Evolutionary conservation across 179 eudicot species (phyloP), one percentile per base, ranked within the genome.

Genomic region (Silene coronaria): DNA sequence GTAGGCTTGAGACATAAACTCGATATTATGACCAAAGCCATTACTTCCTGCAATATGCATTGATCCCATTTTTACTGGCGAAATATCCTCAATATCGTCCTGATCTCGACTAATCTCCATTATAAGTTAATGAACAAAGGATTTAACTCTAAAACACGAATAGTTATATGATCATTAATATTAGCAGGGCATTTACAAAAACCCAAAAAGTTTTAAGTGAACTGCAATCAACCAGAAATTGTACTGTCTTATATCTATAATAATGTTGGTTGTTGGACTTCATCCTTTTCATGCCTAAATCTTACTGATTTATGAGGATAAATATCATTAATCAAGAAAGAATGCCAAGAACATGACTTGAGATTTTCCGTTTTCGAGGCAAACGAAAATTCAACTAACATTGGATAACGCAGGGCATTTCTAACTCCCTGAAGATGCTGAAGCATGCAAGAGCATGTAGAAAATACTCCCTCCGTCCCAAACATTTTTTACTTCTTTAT

Each of bases 11-110:
- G 97, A 83, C 87, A 89, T 86, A 84, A 90, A 85, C 73, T 91
- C 97, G 21, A 89, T 76, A 81, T 77, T 89, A 76, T 89, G 97
- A 65, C 93, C 90, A 83, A 91, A 91, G 12, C 94, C 87, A 77
- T 82, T 89, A 73, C 87, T 86, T 10, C 89, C 89, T 76, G 92
- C 82, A 72, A 91, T 83, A 32, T 93, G 93, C 89, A 93, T 82
- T 10, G 93, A 83, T 2, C 87, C 89, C 82, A 88, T 67, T 72
- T 82, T 77, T n/a, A 88, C 85, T 55, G 89, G 30, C 22, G 91
- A 78, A 55, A 79, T 65, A 63, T 87, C 91, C 69, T 89, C 90
- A 17, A 85, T 86, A 32, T 95, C 97, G 21, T 87, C 86, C 26
- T 53, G 48, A 32, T 86, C 85, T 51, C 84, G 80, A 45, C 77